A percentile compares a stretch with the other conserved stretches of the same genome.
phyloP scores from a whole-genome alignment of 768 basidiomycete genomes.

The Cystofilobasidium capitatum region DNA sequence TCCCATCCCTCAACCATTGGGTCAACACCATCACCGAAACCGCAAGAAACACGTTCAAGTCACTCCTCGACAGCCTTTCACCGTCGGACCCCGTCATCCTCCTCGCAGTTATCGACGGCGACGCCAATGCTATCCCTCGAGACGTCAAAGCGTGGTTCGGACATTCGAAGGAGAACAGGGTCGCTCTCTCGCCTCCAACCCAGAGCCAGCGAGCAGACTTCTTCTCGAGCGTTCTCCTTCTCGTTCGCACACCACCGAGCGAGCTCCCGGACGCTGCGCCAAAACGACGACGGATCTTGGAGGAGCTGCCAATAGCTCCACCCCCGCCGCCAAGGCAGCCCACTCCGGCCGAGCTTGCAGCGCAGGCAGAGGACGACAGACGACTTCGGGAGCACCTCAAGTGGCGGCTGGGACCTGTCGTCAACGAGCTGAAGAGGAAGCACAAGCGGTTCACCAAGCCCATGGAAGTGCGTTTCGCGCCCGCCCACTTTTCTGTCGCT shows the following conservation, averaged over 20 bases:
- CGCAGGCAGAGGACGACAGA: conserved; percentile 74
- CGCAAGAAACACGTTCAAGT: conserved; percentile 69
- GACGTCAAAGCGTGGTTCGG: conserved; percentile 94
- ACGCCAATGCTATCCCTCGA: conserved; percentile 55
- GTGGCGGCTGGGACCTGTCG: conserved; percentile 78
- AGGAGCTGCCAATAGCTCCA: conserved; percentile 77
- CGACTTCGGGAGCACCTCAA: conserved; percentile 69
- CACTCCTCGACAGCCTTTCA: conserved; percentile 81
- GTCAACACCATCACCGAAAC: conserved; percentile 74
- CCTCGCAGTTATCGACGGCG: conserved; percentile 76
- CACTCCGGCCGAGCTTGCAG: conserved; percentile 66
- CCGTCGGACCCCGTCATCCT: conserved; percentile 91
- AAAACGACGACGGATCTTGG: conserved; percentile 70
- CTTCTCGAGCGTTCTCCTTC: conserved; percentile 62
- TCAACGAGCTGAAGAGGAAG: conserved; percentile 81
- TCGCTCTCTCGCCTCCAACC: conserved; percentile 39
- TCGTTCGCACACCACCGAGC: conserved; percentile 66
- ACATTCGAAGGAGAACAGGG: conserved; percentile 56
- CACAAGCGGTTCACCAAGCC: conserved; percentile 80
- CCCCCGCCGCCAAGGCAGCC: conserved; percentile 77
- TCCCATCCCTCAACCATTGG: conserved; percentile 81
- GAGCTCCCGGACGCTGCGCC: conserved; percentile 82
- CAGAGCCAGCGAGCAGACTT: conserved; percentile 57
- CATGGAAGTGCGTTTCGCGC: conserved; percentile 49
- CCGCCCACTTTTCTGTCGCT: background rate